Percentiles rank a stretch among this genome's conserved stretches.
Evolutionary conservation across 148 eudicot genomes (phyloP).

Genomic region (Salicornia ramosissima): DNA sequence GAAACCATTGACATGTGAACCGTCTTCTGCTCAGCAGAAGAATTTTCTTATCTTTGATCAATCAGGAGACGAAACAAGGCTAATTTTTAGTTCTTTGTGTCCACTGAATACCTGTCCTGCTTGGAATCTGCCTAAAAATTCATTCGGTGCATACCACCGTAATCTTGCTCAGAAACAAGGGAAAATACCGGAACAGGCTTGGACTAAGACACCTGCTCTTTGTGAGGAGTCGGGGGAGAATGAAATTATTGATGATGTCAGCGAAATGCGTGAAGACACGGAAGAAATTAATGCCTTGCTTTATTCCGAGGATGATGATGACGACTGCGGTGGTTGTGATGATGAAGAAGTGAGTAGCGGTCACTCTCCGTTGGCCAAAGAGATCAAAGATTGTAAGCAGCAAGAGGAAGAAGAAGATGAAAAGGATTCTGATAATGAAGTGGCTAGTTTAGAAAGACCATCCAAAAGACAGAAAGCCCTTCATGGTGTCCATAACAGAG

Average conservation of each 20-base stretch:
- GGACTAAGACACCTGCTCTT: constrained; percentile 23
- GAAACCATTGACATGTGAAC: constrained; percentile 27
- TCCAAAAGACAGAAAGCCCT: constrained; percentile 48
- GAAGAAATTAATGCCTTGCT: constrained; percentile 78
- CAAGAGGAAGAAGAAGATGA: constrained; percentile 19
- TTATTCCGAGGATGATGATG: constrained; percentile 49
- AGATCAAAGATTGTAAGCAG: constrained; percentile 23
- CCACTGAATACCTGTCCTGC: constrained; percentile 27
- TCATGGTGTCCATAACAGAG: constrained; percentile 37
- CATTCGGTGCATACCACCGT: constrained; percentile 16
- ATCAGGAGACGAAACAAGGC: constrained; percentile 44
- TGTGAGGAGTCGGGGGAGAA: constrained; percentile 45
- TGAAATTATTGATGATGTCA: constrained; percentile 34
- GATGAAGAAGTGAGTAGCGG: constrained; percentile 64
- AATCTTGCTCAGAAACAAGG: constrained; percentile 12
- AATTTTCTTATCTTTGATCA: constrained; percentile 59
- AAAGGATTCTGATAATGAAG: constrained; percentile 29
- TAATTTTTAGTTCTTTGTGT: constrained; percentile 38
- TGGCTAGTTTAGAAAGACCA: constrained; percentile 35
- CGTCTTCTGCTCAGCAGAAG: constrained; percentile 30
- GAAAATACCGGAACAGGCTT: constrained; percentile 18
- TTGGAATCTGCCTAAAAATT: constrained; percentile 14
- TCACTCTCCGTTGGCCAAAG: constrained; percentile 40
- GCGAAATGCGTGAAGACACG: constrained; percentile 57
- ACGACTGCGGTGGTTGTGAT: constrained; percentile 25